Conservation (phyloP, 2,329 filamentous ascomycete species). For the Ceratocystiopsis brevicomis region DNA sequence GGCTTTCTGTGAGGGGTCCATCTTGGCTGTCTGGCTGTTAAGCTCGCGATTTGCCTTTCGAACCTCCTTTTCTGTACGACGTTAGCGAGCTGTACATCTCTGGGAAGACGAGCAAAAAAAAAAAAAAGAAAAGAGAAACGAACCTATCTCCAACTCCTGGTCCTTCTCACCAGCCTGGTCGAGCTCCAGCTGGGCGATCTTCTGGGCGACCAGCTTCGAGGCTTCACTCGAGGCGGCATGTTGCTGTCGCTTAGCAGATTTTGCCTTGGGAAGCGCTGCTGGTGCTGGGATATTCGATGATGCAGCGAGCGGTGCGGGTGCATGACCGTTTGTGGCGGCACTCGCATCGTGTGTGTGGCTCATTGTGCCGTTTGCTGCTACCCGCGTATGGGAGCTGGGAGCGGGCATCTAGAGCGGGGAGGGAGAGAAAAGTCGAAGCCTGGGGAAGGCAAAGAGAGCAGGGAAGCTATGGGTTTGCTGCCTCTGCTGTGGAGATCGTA, state of each 20-base stretch:
- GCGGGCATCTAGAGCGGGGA: slow-evolving; percentile 16
- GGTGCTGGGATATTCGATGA: slow-evolving; percentile 12
- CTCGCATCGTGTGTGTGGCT: slow-evolving; percentile 13
- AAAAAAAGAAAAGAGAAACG: slow-evolving; percentile 9
- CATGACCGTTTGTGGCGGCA: slow-evolving; percentile 17
- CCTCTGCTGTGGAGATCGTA: too few species aligned
- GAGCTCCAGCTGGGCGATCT: slow-evolving; percentile 87
- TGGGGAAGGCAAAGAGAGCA: too few species aligned
- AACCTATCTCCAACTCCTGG: slow-evolving; percentile 88
- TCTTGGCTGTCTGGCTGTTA: slow-evolving; percentile 71
- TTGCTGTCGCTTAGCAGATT: slow-evolving; percentile 77
- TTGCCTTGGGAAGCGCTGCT: slow-evolving; percentile 27
- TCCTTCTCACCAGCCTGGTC: slow-evolving; percentile 89
- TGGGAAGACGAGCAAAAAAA: background rate
- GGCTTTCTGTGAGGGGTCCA: slow-evolving; percentile 80
- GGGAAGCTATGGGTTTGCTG: too few species aligned
- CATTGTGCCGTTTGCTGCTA: slow-evolving; percentile 14
- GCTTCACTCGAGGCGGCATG: slow-evolving; percentile 70
- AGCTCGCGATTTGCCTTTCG: slow-evolving; percentile 87
- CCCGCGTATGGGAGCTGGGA: slow-evolving; percentile 17
- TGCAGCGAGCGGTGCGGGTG: slow-evolving; percentile 14
- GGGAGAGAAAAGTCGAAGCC: background rate
- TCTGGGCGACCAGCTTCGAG: slow-evolving; percentile 75
- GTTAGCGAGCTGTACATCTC: background rate
- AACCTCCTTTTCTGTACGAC: slow-evolving; percentile 63